Conservation (phyloP, 306 rosid species). For the Trichosanthes truncata region DNA sequence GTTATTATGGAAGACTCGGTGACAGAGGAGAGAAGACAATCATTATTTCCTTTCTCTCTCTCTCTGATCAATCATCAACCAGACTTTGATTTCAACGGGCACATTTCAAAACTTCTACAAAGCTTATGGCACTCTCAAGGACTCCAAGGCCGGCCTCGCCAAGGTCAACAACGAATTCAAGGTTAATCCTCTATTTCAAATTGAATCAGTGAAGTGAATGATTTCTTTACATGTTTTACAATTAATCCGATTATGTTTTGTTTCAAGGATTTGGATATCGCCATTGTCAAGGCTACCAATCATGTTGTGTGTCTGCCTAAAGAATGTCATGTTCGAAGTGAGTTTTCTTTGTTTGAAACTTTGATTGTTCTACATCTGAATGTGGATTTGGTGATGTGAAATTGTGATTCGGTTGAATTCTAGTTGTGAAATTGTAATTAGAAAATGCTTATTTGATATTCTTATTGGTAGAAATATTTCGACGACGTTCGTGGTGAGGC, state of each 20-base stretch:
- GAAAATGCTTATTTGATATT: background rate
- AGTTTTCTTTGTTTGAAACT: slow-evolving; percentile 16
- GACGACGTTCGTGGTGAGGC: slow-evolving; percentile 67
- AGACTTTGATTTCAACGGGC: slow-evolving; percentile 35
- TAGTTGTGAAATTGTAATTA: background rate
- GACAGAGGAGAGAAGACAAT: slow-evolving; percentile 28
- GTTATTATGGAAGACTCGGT: slow-evolving; percentile 31
- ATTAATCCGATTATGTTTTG: background rate
- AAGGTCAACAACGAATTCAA: slow-evolving; percentile 89
- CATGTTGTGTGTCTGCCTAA: slow-evolving; percentile 85
- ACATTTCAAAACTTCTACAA: slow-evolving; percentile 64
- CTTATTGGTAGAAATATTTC: slow-evolving; percentile 43
- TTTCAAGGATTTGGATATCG: slow-evolving; percentile 78
- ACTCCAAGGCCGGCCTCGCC: slow-evolving; percentile 90
- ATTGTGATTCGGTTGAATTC: too few relatives aligned
- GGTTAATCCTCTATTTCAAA: slow-evolving; percentile 22
- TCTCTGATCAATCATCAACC: slow-evolving; percentile 15
- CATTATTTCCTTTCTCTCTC: slow-evolving; percentile 10
- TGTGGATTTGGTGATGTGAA: background rate
- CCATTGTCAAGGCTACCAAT: slow-evolving; percentile 86
- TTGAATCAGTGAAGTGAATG: background rate
- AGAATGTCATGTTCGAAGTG: slow-evolving; percentile 88
- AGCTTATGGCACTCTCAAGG: slow-evolving; percentile 94
- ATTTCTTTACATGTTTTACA: background rate
- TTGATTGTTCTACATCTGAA: too few relatives aligned